Percentiles rank a stretch among this genome's conserved stretches.
These are phyloP conservation scores for Pseudogymnoascus sp. DNA, from an alignment of 2,329 filamentous ascomycete genomes.

Conservation along the genomic window DNA sequence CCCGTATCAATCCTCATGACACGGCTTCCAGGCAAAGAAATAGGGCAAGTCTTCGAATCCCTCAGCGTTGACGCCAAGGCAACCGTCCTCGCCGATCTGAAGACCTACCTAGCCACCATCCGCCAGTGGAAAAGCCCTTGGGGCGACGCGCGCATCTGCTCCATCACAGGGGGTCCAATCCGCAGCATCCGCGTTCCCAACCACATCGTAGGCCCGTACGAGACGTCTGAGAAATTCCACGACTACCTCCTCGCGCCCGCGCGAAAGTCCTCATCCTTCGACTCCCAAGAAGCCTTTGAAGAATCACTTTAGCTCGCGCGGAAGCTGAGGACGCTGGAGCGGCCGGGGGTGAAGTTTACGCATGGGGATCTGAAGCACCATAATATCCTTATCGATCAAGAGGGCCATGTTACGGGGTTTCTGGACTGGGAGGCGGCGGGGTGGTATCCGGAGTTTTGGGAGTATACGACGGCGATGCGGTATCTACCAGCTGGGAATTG, in stretches of 20 bases:
- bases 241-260: constrained; percentile 16
- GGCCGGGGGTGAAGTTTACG: constrained; percentile 31
- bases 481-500: constrained; percentile 14
- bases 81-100: constrained; percentile 29
- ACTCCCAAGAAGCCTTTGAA: constrained; percentile 12
- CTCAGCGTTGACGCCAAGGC: constrained; percentile 25
- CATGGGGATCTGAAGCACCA: constrained; percentile 41
- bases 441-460: constrained; percentile 38
- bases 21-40: constrained; percentile 28
- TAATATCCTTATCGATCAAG: constrained; percentile 35
- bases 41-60: constrained; percentile 24
- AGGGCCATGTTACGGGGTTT: constrained; percentile 33
- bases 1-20: constrained; percentile 34
- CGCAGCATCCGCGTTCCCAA: constrained; percentile 17
- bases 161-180: constrained; percentile 17
- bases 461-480: constrained; percentile 18
- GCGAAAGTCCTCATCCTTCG: constrained; percentile 2
- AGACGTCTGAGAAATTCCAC: constrained; percentile 17
- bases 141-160: constrained; percentile 15
- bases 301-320: constrained; percentile 10
- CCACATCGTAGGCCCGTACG: constrained; percentile 15
- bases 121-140: constrained; percentile 27
- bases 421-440: constrained; percentile 41
- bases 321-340: constrained; percentile 14
- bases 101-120: constrained; percentile 28